Percentiles rank a stretch among this genome's conserved stretches.
Evolutionary conservation across 2,329 filamentous ascomycete genomes (phyloP).

Genomic region (Neopestalotiopsis sp.): DNA sequence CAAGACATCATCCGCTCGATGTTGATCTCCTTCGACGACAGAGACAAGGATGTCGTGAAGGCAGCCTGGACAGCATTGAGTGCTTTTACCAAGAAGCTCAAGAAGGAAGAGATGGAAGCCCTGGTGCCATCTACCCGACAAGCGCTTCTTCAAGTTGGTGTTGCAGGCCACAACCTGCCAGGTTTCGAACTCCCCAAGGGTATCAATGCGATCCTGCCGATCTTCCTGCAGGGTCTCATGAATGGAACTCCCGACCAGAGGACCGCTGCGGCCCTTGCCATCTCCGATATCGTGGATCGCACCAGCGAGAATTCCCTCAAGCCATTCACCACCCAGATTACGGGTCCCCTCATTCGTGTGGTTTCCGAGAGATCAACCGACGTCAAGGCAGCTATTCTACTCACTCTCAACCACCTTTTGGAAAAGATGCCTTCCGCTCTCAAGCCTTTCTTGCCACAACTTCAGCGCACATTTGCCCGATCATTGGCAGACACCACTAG

Average conservation of each 20-base stretch:
- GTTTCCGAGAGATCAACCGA: slow-evolving; percentile 96
- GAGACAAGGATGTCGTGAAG: slow-evolving; percentile 83
- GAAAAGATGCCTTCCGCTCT: slow-evolving; percentile 96
- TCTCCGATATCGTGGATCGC: slow-evolving; percentile 94
- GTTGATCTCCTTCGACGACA: slow-evolving; percentile 90
- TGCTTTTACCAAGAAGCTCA: slow-evolving; percentile 85
- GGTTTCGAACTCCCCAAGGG: slow-evolving; percentile 95
- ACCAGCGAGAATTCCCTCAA: slow-evolving; percentile 87
- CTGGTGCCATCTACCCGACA: slow-evolving; percentile 86
- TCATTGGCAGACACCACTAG: slow-evolving; percentile 92
- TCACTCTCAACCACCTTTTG: slow-evolving; percentile 91
- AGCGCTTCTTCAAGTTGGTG: slow-evolving; percentile 85
- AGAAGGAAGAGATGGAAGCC: slow-evolving; percentile 98
- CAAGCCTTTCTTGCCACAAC: slow-evolving; percentile 94
- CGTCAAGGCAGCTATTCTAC: slow-evolving; percentile 91
- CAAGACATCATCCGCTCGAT: slow-evolving; percentile 92
- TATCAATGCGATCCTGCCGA: slow-evolving; percentile 93
- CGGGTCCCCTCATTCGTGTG: slow-evolving; percentile 94
- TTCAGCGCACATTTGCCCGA: slow-evolving; percentile 96
- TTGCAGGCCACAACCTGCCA: slow-evolving; percentile 80
- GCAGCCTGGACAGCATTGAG: slow-evolving; percentile 85
- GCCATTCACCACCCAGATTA: slow-evolving; percentile 96
- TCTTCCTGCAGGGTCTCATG: slow-evolving; percentile 97
- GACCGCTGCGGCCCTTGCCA: slow-evolving; percentile 88
- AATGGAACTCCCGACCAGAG: slow-evolving; percentile 93